Evolutionary conservation across 2,329 filamentous ascomycete genomes (phyloP), one percentile per base, ranked within the genome.

Genomic region (Aureobasidium sp.): DNA sequence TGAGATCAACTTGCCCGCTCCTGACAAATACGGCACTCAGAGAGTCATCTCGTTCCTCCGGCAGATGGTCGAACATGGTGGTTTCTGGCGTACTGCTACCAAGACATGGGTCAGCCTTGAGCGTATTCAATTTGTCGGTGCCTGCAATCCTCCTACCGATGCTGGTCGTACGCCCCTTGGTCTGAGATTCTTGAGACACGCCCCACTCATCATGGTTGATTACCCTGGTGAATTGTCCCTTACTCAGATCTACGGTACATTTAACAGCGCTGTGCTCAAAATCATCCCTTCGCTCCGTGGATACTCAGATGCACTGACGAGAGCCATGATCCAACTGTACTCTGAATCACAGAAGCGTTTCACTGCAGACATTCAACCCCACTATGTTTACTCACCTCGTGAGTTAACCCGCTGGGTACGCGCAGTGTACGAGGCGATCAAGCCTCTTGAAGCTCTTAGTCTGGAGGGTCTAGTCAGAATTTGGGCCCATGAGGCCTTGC

Each of bases 371-470:
- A 97, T 97, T 44, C 94, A 99, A 72, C 94, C 94, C 0, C 94
- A 99, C 74, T 99, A 99, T 73, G 92, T 99, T 50, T 99, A 99
- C 83, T 97, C 92, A 74, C 94, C 94, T 72, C 91, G 94, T 87
- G 94, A 99, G 74, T 82, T 99, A 70, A 99, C 95, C 13, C 84
- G 94, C 73, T 99, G 94, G 94, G 93, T 96, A 34, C 90, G 95
- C 67, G 94, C 95, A 77, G 84, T 99, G 24, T 99, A 99, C 69
- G 94, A 99, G 76, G 93, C 94, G 0, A 96, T 99, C 67, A 86
- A 90, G 65, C 94, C 95, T 13, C 83, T 99, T 13, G 94, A 99
- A 75, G 88, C 82, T 12, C 81, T 99, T 26, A 86, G 90, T 0
- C 79, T 97, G 2, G 95, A 99, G 76, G 94, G 94, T 0, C 81